Evolutionary conservation across 75 land plant species (phyloP), one percentile per base, ranked within the genome.

Genomic region (Picea glauca): DNA sequence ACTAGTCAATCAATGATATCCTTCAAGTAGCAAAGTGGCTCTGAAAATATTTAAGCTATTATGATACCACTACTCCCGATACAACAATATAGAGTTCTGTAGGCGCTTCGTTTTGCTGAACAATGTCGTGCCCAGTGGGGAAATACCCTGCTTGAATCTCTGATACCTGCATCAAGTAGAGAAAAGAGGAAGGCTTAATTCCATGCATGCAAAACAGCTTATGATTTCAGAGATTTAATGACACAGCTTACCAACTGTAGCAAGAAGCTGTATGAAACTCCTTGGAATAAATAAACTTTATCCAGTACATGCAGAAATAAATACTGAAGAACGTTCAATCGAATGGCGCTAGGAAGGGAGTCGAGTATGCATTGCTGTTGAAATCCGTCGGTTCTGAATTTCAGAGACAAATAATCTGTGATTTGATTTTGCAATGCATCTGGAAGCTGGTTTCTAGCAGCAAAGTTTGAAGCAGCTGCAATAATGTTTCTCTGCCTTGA

Each of bases 291-390:
- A 80, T 93, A 93, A 1, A 80, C 75, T 13, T 77, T 81, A 57
- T 82, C 78, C 64, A 93, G 87, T 17, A 88, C 87, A 1, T 26
- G 18, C 3, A 75, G 88, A 76, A 93, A 93, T 57, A 93, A 90
- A 76, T 91, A 89, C 21, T 90, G 92, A 1, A 91, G 79, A 75
- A 93, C 88, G 81, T 79, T 86, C 21, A 88, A 84, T 40, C 96
- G 80, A 17, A 93, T 85, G 26, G 96, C 90, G 57, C 91, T 93
- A 3, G 96, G 96, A 54, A 93, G 75, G 54, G 78, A 73, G 14
- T 87, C 78, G 50, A 93, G 72, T 21, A 85, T 88, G 58, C 90
- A 89, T 66, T 93, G 84, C 63, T 93, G 96, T 76, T 93, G 85
- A 26, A 91, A 77, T 78, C 88, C 91, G 61, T 81, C 85, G 43